phyloP scores from a whole-genome alignment of 2,329 filamentous ascomycete genomes.

The Epichloe scottii region DNA sequence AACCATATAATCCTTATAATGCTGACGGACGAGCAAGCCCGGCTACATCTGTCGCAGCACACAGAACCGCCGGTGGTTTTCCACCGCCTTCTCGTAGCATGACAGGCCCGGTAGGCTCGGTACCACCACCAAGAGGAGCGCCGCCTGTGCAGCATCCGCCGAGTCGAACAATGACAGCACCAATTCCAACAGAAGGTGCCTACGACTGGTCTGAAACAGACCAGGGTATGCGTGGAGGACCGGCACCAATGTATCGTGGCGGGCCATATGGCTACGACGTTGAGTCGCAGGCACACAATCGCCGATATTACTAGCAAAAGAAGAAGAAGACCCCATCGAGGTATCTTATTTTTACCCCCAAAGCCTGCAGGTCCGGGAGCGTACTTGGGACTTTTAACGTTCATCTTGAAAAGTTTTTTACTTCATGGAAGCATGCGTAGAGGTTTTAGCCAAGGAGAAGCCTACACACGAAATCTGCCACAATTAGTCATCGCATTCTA shows the following conservation, averaged over 20 bases:
- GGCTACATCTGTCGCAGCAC: slow-evolving; percentile 17
- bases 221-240: slow-evolving; percentile 9
- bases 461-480: background rate
- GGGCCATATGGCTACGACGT: slow-evolving; percentile 24
- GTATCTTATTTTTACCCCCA: background rate
- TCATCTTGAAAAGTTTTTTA: background rate
- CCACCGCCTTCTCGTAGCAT: slow-evolving; percentile 20
- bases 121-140: slow-evolving; percentile 16
- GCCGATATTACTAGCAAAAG: slow-evolving; percentile 4
- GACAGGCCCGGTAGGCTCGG: slow-evolving; percentile 19
- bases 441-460: background rate
- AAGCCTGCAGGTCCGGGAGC: background rate
- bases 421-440: background rate
- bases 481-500: background rate
- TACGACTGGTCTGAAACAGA: slow-evolving; percentile 13
- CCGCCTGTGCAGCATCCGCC: slow-evolving; percentile 22
- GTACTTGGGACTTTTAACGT: background rate
- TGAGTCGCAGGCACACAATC: slow-evolving; percentile 17
- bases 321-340: background rate
- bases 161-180: slow-evolving; percentile 34
- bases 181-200: slow-evolving; percentile 11
- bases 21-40: slow-evolving; percentile 18
- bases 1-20: slow-evolving; percentile 16
- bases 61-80: slow-evolving; percentile 11
- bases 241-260: slow-evolving; percentile 12